Evolutionary conservation across 23 red algal species (phyloP), one percentile per base, ranked within the genome.

Genomic region (Gracilaria vermiculophylla): DNA sequence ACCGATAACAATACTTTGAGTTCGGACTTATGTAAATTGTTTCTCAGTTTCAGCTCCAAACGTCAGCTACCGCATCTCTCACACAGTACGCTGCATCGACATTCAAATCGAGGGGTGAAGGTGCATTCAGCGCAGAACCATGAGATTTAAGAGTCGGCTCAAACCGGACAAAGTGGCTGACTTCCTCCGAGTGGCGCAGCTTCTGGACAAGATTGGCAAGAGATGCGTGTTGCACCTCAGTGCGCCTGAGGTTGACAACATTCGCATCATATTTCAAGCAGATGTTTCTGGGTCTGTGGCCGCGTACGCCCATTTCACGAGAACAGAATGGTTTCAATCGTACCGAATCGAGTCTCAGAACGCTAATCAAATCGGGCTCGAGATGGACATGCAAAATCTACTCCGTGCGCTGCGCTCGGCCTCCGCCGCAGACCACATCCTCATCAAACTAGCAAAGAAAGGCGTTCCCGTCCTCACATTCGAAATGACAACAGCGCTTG

Each of bases 331-430:
- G 94, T 97, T 97, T 61, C 80, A 82, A 50, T 78, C 81, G 35
- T 97, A 97, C 77, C 62, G 89, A 21, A 92, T 97, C 51, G 94
- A 97, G 61, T 93, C 89, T 54, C 88, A 97, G 29, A 92, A 85
- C 77, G 76, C 57, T 13, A 88, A 97, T 53, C 89, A 97, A 72
- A 97, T 97, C 47, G 94, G 87, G 39, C 89, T 97, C n/a, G 80
- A 97, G 76, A 83, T 97, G 77, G 94, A 97, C 34, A 80, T 92
- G 60, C 69, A 80, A n/a, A 97, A 92, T 34, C 54, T 97, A 1
- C 51, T 79, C 33, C 33, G 88, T 62, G 94, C 89, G 23, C 74
- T 97, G 36, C 89, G 85, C 36, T 97, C 94, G 28, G 94, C 87
- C 5, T 29, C 75, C 31, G 74, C 83, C n/a, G 94, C 83, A 33